These are phyloP conservation scores for Marasmius fiardii DNA, from an alignment of 1,284 basidiomycete species.

Conservation along the genomic window DNA sequence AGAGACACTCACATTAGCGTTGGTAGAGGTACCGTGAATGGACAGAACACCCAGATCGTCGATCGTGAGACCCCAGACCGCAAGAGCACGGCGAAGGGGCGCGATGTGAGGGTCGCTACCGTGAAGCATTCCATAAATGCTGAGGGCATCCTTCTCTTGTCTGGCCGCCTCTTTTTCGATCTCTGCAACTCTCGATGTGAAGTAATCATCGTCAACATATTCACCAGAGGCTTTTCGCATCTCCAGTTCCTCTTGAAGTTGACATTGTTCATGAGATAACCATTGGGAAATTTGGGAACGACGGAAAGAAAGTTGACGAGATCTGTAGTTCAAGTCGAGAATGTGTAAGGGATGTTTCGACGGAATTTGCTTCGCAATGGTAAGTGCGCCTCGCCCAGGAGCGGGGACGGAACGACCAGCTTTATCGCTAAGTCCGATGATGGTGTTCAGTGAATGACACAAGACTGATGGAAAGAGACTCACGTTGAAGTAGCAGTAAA, in stretches of 20 bases:
- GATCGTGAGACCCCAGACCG: conserved; percentile 92
- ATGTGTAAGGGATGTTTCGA: conserved; percentile 73
- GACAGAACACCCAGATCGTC: conserved; percentile 91
- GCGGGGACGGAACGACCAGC: conserved; percentile 93
- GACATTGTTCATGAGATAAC: conserved; percentile 84
- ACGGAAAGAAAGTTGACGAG: conserved; percentile 91
- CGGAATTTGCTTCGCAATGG: conserved; percentile 79
- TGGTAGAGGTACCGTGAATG: conserved; percentile 94
- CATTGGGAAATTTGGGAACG: conserved; percentile 92
- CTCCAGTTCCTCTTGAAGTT: conserved; percentile 78
- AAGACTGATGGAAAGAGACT: conserved; percentile 26
- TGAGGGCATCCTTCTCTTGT: conserved; percentile 89
- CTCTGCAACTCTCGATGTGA: conserved; percentile 71
- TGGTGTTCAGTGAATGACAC: neutral
- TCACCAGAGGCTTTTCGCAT: conserved; percentile 56
- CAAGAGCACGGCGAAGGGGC: conserved; percentile 91
- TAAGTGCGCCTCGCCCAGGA: conserved; percentile 87
- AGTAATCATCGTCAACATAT: conserved; percentile 61
- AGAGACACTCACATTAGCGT: conserved; percentile 75
- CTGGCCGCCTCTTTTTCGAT: conserved; percentile 87
- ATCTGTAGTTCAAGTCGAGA: conserved; percentile 83
- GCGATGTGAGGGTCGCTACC: conserved; percentile 82
- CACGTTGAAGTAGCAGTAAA: conserved; percentile 97
- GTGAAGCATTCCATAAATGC: conserved; percentile 93
- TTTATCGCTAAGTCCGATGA: conserved; percentile 67